Evolutionary conservation across 768 basidiomycete genomes (phyloP).

Genomic region (Auricularia sp.): DNA sequence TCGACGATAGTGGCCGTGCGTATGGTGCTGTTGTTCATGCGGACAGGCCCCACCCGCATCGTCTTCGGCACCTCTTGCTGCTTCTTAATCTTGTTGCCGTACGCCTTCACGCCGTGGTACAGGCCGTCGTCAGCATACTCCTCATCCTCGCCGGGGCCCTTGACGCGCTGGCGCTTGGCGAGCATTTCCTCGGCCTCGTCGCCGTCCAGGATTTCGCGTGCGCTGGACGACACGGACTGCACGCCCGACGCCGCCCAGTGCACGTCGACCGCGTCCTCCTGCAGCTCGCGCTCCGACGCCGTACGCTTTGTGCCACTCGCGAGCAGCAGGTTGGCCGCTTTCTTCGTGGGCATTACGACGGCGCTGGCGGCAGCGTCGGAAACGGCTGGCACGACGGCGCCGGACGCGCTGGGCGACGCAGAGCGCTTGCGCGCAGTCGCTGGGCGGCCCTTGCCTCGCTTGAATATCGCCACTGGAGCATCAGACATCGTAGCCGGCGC

Average conservation of each 20-base stretch:
- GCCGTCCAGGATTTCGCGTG: slow-evolving; percentile 67
- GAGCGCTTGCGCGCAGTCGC: slow-evolving; percentile 69
- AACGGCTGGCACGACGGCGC: slow-evolving; percentile 18
- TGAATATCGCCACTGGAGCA: slow-evolving; percentile 69
- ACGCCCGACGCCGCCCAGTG: slow-evolving; percentile 60
- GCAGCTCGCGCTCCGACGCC: slow-evolving; percentile 20
- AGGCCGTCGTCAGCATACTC: slow-evolving; percentile 64
- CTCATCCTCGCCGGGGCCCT: slow-evolving; percentile 36
- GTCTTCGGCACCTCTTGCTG: slow-evolving; percentile 76
- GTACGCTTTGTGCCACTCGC: slow-evolving; percentile 67
- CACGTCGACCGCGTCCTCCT: slow-evolving; percentile 21
- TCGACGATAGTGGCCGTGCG: slow-evolving; percentile 91
- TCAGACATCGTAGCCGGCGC: slow-evolving; percentile 1
- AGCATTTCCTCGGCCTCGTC: slow-evolving; percentile 72
- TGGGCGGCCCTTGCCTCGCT: slow-evolving; percentile 72
- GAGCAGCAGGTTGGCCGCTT: slow-evolving; percentile 55
- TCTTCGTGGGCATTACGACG: slow-evolving; percentile 71
- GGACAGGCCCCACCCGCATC: slow-evolving; percentile 76
- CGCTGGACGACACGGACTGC: slow-evolving; percentile 61
- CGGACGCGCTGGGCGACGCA: slow-evolving; percentile 38
- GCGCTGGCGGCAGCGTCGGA: slow-evolving; percentile 26
- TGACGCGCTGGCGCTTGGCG: slow-evolving; percentile 49
- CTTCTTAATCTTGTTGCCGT: slow-evolving; percentile 72
- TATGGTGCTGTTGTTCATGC: slow-evolving; percentile 64
- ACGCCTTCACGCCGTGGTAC: slow-evolving; percentile 78